Evolutionary conservation across 805 yeast species (phyloP).

Genomic region (Lipomyces yamanashiensis): DNA sequence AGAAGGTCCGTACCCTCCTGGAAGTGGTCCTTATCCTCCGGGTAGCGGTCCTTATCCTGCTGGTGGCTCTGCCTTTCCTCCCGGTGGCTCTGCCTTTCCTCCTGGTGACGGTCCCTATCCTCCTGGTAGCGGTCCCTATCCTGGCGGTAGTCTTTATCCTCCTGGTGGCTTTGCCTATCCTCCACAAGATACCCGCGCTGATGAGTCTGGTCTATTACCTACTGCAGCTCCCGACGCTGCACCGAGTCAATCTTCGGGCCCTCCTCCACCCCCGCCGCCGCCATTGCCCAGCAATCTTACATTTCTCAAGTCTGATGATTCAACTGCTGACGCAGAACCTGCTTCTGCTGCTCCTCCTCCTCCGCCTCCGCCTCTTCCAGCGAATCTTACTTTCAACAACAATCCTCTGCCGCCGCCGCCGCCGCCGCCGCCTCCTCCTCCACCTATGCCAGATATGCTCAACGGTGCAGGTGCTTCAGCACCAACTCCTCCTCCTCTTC

Average conservation of each 20-base stretch:
- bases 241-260: neutral
- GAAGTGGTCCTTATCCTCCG: too few species aligned
- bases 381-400: neutral
- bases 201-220: neutral
- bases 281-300: constrained; percentile 13
- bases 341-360: neutral
- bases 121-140: too few species aligned
- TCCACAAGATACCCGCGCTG: neutral
- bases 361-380: constrained; percentile 6
- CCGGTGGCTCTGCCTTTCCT: too few species aligned
- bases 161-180: too few species aligned
- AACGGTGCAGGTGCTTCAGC: too few species aligned
- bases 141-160: too few species aligned
- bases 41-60: too few species aligned
- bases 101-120: too few species aligned
- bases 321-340: neutral
- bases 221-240: neutral
- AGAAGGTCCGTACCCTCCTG: too few species aligned
- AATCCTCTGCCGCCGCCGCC: neutral
- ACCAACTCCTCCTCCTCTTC: constrained; percentile 20
- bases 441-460: neutral
- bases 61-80: too few species aligned
- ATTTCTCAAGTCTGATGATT: constrained; percentile 2
- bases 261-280: constrained; percentile 28
- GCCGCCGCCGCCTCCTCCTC: neutral